These are phyloP conservation scores for Microdochium bolleyi DNA, from an alignment of 2,329 filamentous ascomycete genomes.

Conservation along the genomic window DNA sequence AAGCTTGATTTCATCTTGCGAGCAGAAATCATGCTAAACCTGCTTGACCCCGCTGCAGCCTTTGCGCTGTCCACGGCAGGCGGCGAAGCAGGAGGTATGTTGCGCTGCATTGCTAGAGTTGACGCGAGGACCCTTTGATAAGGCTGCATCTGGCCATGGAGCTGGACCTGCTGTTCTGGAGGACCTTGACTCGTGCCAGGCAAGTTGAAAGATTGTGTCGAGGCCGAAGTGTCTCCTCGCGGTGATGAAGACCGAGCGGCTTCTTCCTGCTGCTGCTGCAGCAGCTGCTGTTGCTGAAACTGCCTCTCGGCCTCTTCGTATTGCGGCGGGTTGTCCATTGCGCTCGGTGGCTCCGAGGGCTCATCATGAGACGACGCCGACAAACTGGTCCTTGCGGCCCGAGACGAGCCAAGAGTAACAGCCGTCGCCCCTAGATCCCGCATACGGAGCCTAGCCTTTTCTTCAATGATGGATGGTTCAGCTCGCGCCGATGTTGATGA, in stretches of 20 bases:
- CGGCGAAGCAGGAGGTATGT: neutral
- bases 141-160: neutral
- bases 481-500: neutral
- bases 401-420: neutral
- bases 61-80: neutral
- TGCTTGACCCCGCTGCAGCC: neutral
- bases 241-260: neutral
- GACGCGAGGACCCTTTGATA: neutral
- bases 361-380: neutral
- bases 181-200: neutral
- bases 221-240: neutral
- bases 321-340: neutral
- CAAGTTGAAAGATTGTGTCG: neutral
- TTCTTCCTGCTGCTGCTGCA: neutral
- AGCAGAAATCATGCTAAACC: neutral
- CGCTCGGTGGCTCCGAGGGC: neutral
- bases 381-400: neutral
- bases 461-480: neutral
- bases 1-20: conserved; percentile 5
- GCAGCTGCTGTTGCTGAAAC: neutral
- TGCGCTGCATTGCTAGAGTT: neutral
- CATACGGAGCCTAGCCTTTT: neutral
- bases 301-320: neutral
- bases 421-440: neutral
- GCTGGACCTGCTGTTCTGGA: neutral